These are phyloP conservation scores for Aquilaria agallochum DNA, from an alignment of 441 rosid genomes.

Conservation along the genomic window DNA sequence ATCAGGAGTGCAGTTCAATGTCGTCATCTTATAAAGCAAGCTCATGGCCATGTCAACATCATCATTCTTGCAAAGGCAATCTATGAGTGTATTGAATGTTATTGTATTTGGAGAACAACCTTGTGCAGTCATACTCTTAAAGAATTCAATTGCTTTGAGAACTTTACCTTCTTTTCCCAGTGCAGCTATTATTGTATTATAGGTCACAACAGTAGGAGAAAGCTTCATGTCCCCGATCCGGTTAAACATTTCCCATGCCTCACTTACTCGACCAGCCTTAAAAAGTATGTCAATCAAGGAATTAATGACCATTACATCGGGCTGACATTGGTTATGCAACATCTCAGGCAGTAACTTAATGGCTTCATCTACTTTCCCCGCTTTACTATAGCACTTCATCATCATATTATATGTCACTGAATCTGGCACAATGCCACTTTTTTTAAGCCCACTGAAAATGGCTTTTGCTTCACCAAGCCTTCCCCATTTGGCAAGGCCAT, in stretches of 20 bases:
- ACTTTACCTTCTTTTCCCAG: constrained; percentile 74
- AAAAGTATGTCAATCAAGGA: constrained; percentile 73
- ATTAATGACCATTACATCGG: constrained; percentile 77
- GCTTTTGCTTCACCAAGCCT: constrained; percentile 67
- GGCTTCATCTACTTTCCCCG: constrained; percentile 75
- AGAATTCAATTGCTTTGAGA: constrained; percentile 52
- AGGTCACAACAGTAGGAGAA: constrained; percentile 82
- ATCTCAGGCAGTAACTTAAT: constrained; percentile 75
- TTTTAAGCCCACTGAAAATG: constrained; percentile 60
- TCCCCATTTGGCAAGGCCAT: constrained; percentile 73
- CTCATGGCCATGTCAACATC: constrained; percentile 67
- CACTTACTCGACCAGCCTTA: constrained; percentile 68
- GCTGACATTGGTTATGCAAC: constrained; percentile 57
- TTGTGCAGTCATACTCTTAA: constrained; percentile 48
- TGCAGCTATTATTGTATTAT: constrained; percentile 75
- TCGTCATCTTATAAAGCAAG: constrained; percentile 60
- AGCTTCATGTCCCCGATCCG: constrained; percentile 67
- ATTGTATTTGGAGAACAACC: constrained; percentile 76
- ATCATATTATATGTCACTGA: constrained; percentile 92
- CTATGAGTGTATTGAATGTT: constrained; percentile 79
- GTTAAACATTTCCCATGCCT: constrained; percentile 86
- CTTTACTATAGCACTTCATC: constrained; percentile 90
- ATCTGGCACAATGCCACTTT: constrained; percentile 67
- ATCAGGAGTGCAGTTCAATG: constrained; percentile 65
- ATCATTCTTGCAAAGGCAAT: constrained; percentile 91